phyloP scores from a whole-genome alignment of 1,284 basidiomycete genomes.

The Puccinia novopanici region DNA sequence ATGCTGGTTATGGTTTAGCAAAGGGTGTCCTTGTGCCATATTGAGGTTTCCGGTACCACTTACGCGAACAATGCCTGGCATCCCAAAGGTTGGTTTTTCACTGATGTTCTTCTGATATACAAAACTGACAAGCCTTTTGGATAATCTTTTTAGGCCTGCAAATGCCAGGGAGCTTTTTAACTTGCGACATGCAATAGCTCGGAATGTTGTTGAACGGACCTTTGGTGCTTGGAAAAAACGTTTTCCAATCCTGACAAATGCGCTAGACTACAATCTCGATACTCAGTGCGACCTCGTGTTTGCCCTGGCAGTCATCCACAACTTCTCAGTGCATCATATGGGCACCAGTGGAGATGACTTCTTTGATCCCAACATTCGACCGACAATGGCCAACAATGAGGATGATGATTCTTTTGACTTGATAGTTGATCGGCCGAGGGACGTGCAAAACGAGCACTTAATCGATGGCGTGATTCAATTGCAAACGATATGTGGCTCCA shows the following conservation, averaged over 20 bases:
- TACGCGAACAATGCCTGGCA: constrained; percentile 51
- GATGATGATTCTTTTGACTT: background rate
- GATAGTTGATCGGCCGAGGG: background rate
- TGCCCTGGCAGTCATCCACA: background rate
- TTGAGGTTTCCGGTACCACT: constrained; percentile 53
- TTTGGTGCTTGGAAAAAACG: constrained; percentile 15
- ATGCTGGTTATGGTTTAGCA: constrained; percentile 60
- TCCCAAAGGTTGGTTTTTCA: background rate
- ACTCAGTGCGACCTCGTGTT: background rate
- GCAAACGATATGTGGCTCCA: background rate
- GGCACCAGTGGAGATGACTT: background rate
- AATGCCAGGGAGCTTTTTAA: background rate
- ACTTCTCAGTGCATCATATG: background rate
- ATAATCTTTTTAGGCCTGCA: background rate
- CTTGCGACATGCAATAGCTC: background rate
- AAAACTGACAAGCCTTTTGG: no score
- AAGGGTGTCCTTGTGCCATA: constrained; percentile 58
- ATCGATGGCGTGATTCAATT: background rate
- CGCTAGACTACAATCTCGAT: background rate
- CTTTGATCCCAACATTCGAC: background rate
- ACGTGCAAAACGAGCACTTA: background rate
- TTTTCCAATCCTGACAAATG: constrained; percentile 2
- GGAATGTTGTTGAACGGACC: background rate
- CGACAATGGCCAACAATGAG: background rate
- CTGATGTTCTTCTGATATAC: background rate